Conservation (phyloP, 306 rosid genomes). For the Arachis stenosperma region DNA sequence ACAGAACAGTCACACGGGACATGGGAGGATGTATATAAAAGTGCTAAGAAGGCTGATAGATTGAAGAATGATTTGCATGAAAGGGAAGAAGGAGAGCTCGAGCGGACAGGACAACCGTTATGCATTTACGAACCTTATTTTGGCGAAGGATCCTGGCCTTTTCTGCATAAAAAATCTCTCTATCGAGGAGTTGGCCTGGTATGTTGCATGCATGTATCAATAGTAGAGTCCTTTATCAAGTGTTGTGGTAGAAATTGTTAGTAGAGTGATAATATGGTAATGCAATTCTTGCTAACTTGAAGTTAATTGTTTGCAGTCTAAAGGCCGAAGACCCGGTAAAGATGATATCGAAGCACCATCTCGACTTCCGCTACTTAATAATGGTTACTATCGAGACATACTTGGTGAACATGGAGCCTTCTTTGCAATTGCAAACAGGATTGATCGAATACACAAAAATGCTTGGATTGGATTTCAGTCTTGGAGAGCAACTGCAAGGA, state of each 20-base stretch:
- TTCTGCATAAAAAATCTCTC: constrained; percentile 76
- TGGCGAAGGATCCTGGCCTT: constrained; percentile 97
- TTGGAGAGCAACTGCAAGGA: constrained; percentile 97
- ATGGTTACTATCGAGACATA: constrained; percentile 77
- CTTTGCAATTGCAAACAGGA: constrained; percentile 83
- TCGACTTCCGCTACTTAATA: constrained; percentile 81
- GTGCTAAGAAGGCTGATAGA: constrained; percentile 78
- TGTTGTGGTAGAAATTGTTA: constrained; percentile 9
- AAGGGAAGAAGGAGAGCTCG: constrained; percentile 95
- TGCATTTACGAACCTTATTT: constrained; percentile 94
- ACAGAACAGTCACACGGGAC: constrained; percentile 80
- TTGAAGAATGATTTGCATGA: constrained; percentile 85
- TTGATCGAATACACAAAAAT: constrained; percentile 91
- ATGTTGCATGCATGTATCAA: constrained; percentile 36
- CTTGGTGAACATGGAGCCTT: constrained; percentile 91
- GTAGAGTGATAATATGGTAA: constrained; percentile 1
- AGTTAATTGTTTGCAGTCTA: constrained; percentile 63
- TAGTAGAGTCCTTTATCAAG: background rate
- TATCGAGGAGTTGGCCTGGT: constrained; percentile 96
- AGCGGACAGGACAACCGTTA: constrained; percentile 90
- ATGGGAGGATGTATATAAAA: constrained; percentile 95
- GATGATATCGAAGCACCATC: constrained; percentile 94
- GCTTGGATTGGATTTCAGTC: constrained; percentile 99
- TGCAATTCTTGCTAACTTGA: background rate
- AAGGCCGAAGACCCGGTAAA: constrained; percentile 74